Base-by-base conservation (phyloP, 768 basidiomycete genomes). In the Psilocybe sp. region DNA sequence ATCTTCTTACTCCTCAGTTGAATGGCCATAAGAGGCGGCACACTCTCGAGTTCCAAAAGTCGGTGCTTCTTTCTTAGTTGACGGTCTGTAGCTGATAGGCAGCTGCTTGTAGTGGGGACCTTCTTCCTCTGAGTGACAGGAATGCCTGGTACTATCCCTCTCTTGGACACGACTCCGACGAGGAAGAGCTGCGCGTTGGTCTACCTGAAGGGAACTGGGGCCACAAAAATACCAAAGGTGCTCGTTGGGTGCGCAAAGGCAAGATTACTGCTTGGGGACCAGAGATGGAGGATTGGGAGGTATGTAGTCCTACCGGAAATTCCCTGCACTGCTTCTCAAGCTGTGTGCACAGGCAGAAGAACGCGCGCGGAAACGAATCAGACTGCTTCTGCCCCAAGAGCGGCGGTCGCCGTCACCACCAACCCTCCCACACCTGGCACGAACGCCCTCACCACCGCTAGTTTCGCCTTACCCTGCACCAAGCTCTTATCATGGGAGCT, bases 181-280 rank as follows among this genome's bases (percentile, higher is more conserved):
- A 83, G 38, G 83, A 85, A 52, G 69, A 79, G 34, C 58, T 73
- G 15, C 60, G 67, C 45, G 66, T 73, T 47, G 73, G 75, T 31
- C 67, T 76, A 36, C 73, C 73, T 11, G 71, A 75, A 39, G 87
- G 92, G 33, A 94, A 94, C 57, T 93, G 92, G 89, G 92, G 92
- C 2, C 80, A 83, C 51, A 94, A 94, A 69, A 79, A 76, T 9
- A 67, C 76, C 50, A 82, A 82, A 62, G 84, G 83, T n/a, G 81
- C 88, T 15, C 76, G 90, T 61, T 93, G 90, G 90, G 76, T 88
- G 43, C 80, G 90, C 14, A 80, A 77, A 62, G 89, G 91, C 40
- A 93, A 94, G 68, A 81, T 92, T 51, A 80, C 82, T 23, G 74
- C 84, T 12, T 94, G 92, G 92, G 89, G 89, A 23, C 89, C 91